These are phyloP conservation scores for Oemleria cerasiformis DNA, from an alignment of 306 rosid species.

Conservation along the genomic window DNA sequence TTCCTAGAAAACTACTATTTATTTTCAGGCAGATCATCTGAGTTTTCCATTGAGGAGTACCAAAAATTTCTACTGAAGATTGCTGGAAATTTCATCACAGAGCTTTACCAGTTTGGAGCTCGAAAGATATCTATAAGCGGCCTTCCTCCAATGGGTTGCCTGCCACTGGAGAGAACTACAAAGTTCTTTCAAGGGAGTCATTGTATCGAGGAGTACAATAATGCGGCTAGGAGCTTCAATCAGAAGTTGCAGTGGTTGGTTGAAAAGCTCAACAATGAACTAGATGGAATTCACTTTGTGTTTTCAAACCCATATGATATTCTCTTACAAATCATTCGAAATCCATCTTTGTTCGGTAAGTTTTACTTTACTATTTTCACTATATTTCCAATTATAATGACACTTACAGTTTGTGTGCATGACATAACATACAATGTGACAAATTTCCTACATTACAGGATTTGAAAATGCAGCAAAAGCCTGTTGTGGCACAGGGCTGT, in stretches of 20 bases:
- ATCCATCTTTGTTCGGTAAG: constrained; percentile 41
- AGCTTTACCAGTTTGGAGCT: constrained; percentile 41
- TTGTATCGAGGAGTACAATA: constrained; percentile 40
- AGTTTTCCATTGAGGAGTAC: constrained; percentile 47
- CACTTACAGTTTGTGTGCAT: not conserved
- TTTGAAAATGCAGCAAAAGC: constrained; percentile 38
- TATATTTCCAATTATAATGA: not conserved
- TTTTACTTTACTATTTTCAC: not conserved
- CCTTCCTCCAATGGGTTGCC: constrained; percentile 65
- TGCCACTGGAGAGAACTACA: constrained; percentile 54
- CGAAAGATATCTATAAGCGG: constrained; percentile 44
- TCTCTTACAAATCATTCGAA: constrained; percentile 38
- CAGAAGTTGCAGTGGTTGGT: constrained; percentile 37
- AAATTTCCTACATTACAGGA: constrained; percentile 29
- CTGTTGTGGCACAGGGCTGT: constrained; percentile 45
- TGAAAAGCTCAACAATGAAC: constrained; percentile 25
- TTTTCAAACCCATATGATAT: constrained; percentile 38
- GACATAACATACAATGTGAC: not conserved
- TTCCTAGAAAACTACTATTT: constrained; percentile 50
- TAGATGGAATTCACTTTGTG: constrained; percentile 33
- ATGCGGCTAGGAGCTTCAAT: constrained; percentile 42
- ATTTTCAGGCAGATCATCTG: constrained; percentile 30
- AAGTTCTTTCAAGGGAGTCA: constrained; percentile 25
- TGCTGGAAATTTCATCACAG: constrained; percentile 34
- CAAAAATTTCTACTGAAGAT: constrained; percentile 36